These are phyloP conservation scores for Daedaleopsis nitida DNA, from an alignment of 768 basidiomycete genomes.

Conservation along the genomic window DNA sequence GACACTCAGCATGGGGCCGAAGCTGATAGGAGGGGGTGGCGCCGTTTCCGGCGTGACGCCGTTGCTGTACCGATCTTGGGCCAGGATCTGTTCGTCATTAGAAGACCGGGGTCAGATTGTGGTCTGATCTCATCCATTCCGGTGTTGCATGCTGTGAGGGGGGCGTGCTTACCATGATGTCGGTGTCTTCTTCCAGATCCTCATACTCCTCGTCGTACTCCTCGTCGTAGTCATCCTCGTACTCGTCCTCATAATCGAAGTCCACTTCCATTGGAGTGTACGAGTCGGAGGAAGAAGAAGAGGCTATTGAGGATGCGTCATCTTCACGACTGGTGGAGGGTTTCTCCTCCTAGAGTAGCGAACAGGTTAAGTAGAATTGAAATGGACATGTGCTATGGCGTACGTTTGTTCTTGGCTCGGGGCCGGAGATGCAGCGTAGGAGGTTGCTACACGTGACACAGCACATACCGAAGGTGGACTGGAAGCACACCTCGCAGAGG, in stretches of 20 bases:
- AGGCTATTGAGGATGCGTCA: not conserved
- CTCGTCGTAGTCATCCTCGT: too few relatives aligned
- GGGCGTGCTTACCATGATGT: too few relatives aligned
- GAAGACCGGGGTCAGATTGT: not conserved
- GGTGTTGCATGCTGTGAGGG: too few relatives aligned
- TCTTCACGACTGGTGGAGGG: not conserved
- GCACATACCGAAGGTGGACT: not conserved
- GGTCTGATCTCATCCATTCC: not conserved
- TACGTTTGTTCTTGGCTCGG: not conserved
- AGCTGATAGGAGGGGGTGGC: not conserved
- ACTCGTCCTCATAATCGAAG: not conserved
- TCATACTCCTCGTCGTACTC: too few relatives aligned
- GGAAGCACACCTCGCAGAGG: not conserved
- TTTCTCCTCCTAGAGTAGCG: not conserved
- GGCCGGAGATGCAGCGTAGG: not conserved
- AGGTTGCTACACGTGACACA: not conserved
- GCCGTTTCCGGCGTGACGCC: not conserved
- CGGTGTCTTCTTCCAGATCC: too few relatives aligned
- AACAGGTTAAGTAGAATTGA: not conserved
- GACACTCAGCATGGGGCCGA: not conserved
- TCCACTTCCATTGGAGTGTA: not conserved
- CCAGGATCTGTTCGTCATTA: not conserved
- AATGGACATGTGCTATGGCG: not conserved
- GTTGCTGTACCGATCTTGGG: not conserved
- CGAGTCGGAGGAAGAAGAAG: not conserved